Evolutionary conservation across 2,329 filamentous ascomycete species (phyloP).

Genomic region (Arthrobotrys iridis): DNA sequence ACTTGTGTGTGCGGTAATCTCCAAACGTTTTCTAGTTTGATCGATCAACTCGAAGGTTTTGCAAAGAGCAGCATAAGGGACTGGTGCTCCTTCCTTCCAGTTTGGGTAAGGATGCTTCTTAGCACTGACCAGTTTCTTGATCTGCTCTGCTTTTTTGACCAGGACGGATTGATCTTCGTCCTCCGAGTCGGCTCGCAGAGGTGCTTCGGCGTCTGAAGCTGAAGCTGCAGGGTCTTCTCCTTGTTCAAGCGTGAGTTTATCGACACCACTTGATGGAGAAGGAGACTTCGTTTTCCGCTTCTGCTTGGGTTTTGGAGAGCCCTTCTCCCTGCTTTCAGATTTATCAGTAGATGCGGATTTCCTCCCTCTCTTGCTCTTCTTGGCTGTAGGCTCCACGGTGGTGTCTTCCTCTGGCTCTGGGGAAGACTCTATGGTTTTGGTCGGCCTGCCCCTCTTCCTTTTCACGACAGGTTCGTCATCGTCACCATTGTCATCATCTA

Average conservation of each 20-base stretch:
- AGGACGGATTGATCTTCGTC: constrained; percentile 68
- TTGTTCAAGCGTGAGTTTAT: constrained; percentile 64
- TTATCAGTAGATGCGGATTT: constrained; percentile 51
- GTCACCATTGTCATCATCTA: constrained; percentile 28
- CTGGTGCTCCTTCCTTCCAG: constrained; percentile 87
- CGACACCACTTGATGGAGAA: constrained; percentile 44
- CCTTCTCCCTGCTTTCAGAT: constrained; percentile 55
- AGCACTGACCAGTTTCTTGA: constrained; percentile 80
- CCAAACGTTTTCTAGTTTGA: constrained; percentile 88
- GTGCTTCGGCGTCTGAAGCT: constrained; percentile 62
- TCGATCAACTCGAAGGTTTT: constrained; percentile 94
- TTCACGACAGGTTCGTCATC: constrained; percentile 53
- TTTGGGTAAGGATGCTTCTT: constrained; percentile 91
- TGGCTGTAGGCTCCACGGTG: constrained; percentile 36
- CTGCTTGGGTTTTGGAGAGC: constrained; percentile 57
- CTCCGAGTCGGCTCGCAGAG: constrained; percentile 64
- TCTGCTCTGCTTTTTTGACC: constrained; percentile 77
- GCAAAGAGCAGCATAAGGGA: constrained; percentile 93
- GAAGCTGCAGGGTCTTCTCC: constrained; percentile 60
- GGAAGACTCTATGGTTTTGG: constrained; percentile 28
- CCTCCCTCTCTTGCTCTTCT: constrained; percentile 46
- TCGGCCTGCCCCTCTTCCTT: constrained; percentile 27
- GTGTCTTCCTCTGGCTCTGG: constrained; percentile 18
- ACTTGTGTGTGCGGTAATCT: constrained; percentile 88
- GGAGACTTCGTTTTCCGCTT: constrained; percentile 57